Percentiles rank a stretch among this genome's conserved stretches.
Conservation (phyloP, 345 rosid species). For the Bruguiera gymnorhiza region DNA sequence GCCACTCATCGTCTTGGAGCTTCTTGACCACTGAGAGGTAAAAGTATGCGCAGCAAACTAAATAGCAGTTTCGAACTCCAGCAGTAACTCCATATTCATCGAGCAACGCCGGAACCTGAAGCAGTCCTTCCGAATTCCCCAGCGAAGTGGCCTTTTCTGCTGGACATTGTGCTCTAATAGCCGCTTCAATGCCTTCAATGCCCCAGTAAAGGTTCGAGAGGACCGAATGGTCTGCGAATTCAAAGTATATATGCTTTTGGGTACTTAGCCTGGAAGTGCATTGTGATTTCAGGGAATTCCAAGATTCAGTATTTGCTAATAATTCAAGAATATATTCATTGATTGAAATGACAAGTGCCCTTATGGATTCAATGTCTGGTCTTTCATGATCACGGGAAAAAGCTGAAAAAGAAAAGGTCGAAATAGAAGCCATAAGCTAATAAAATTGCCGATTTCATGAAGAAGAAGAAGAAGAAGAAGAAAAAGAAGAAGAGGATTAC, state of each 20-base stretch:
- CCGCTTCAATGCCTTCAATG: conserved; percentile 56
- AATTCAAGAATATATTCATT: conserved; percentile 37
- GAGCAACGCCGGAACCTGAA: conserved; percentile 85
- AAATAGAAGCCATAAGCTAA: conserved; percentile 35
- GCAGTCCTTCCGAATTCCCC: conserved; percentile 64
- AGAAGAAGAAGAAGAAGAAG: conserved; percentile 7
- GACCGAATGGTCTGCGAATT: conserved; percentile 61
- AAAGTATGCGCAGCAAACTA: conserved; percentile 22
- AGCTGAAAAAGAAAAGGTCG: conserved; percentile 27
- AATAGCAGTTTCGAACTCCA: conserved; percentile 52
- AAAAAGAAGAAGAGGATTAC: neutral
- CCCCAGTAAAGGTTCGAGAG: conserved; percentile 81
- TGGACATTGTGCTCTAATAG: conserved; percentile 33
- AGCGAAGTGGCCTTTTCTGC: conserved; percentile 37
- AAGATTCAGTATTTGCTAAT: conserved; percentile 25
- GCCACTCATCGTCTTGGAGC: conserved; percentile 63
- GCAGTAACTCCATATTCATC: conserved; percentile 63
- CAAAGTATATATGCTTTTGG: conserved; percentile 42
- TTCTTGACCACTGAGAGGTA: conserved; percentile 41
- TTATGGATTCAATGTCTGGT: conserved; percentile 41
- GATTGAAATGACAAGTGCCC: conserved; percentile 38
- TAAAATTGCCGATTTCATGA: conserved; percentile 11
- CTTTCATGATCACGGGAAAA: conserved; percentile 28
- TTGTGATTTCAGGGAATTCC: conserved; percentile 40
- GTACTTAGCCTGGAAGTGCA: conserved; percentile 43